Conservation (phyloP, 2,329 filamentous ascomycete genomes). For the Fusarium odoratissimum region DNA sequence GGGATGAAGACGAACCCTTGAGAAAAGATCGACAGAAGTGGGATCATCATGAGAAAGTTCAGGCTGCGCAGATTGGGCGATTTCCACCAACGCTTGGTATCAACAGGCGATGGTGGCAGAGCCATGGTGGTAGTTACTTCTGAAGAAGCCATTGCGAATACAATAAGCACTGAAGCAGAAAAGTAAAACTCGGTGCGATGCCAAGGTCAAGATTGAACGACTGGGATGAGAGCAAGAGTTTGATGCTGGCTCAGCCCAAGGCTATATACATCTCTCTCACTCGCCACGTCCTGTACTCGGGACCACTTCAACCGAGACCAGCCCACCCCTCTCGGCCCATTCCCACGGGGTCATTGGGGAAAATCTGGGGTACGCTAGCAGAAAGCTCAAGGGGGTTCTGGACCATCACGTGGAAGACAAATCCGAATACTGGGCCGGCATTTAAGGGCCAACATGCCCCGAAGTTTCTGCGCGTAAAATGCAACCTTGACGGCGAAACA, state of each 20-base stretch:
- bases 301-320: not conserved
- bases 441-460: not conserved
- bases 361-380: not conserved
- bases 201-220: not conserved
- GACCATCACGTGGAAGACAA: not conserved
- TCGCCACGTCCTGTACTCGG: not conserved
- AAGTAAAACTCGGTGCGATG: too few species aligned
- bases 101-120: not conserved
- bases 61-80: not conserved
- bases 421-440: not conserved
- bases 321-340: not conserved
- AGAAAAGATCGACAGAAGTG: not conserved
- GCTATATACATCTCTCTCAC: not conserved
- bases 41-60: constrained; percentile 2
- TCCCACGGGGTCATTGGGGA: not conserved
- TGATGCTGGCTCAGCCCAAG: not conserved
- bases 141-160: not conserved
- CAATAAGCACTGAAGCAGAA: not conserved
- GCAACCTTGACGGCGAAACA: not conserved
- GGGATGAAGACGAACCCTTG: not conserved
- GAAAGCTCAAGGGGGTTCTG: not conserved
- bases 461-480: not conserved
- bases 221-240: not conserved
- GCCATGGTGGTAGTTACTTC: not conserved
- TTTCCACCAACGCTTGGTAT: not conserved